phyloP scores from a whole-genome alignment of 176 grass and related monocot genomes.

The Juncus effusus region DNA sequence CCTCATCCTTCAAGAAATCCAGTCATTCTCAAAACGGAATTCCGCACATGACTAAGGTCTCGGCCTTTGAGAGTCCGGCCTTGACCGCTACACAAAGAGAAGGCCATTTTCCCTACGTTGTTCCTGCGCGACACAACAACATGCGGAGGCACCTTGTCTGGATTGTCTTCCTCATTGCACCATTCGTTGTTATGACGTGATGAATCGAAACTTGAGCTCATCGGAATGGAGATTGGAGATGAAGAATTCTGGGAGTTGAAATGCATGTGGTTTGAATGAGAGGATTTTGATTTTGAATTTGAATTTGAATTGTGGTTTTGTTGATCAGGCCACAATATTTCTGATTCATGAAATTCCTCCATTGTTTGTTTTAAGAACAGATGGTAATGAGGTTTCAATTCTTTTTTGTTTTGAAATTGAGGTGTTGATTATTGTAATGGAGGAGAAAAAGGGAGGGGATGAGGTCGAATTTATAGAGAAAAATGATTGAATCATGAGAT shows the following conservation, averaged over 20 bases:
- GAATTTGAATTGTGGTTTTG: not conserved
- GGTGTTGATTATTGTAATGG: not conserved
- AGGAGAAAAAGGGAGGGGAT: not conserved
- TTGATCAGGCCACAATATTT: slow-evolving; percentile 60
- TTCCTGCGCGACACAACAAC: slow-evolving; percentile 45
- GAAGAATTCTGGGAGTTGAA: not conserved
- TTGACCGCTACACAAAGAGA: slow-evolving; percentile 52
- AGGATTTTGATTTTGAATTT: not conserved
- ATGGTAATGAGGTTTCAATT: not conserved
- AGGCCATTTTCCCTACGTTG: slow-evolving; percentile 24
- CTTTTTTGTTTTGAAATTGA: slow-evolving; percentile 14
- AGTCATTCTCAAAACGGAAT: slow-evolving; percentile 68
- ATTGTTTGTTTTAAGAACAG: slow-evolving; percentile 1
- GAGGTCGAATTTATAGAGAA: slow-evolving; percentile 10
- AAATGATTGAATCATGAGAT: not conserved
- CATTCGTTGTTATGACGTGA: not conserved
- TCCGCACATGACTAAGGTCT: slow-evolving; percentile 57
- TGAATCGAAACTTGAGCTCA: not conserved
- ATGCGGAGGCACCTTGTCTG: slow-evolving; percentile 52
- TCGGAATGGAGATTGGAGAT: slow-evolving; percentile 15
- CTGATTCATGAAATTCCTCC: slow-evolving; percentile 47
- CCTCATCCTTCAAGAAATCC: slow-evolving; percentile 77
- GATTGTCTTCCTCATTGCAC: slow-evolving; percentile 18
- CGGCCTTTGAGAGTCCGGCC: slow-evolving; percentile 51
- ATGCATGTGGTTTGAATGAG: not conserved